Evolutionary conservation across 1,284 basidiomycete genomes (phyloP), one percentile per base, ranked within the genome.

Genomic region (Leccinum pachyderme): DNA sequence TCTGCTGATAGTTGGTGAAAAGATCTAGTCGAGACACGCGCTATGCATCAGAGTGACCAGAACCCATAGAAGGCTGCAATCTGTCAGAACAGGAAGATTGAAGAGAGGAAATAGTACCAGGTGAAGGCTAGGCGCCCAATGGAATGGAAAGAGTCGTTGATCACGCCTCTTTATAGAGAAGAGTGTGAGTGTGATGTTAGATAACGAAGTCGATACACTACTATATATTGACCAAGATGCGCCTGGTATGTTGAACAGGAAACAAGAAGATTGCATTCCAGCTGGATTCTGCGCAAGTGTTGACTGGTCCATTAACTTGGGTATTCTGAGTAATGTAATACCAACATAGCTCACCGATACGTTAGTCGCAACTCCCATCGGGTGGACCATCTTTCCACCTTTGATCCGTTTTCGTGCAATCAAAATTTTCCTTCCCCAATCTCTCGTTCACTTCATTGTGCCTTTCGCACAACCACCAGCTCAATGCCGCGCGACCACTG

Each of bases 361-460:
- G 7, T 69, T 75, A 94, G 77, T 95, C 92, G 70, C 95, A 97
- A 49, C 87, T 84, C 25, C 93, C 93, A 72, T 97, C 92, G 13
- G 71, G 67, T 45, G 92, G 91, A 2, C 95, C 95, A 68, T 95
- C 91, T 75, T 82, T 91, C 95, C 95, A 98, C 63, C 95, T 77
- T 74, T 89, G 86, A 62, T 91, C 86, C 51, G 89, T 81, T 64
- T 81, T 90, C 49, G 74, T 68, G 69, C 95, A 98, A 67, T 91
- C 83, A 72, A 96, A 97, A 50, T 49, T 72, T 55, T 80, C 76
- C 79, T 96, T 97, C 49, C 94, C 93, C 49, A 97, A 74, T 70
- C 87, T 84, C 65, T 77, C 76, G 66, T 96, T 98, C 49, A 98
- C 93, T 64, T 89, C 88, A 65, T 98, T 97, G 71, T 98, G 95